Conservation (phyloP, 768 basidiomycete species). For the Boletus rubescentipes region DNA sequence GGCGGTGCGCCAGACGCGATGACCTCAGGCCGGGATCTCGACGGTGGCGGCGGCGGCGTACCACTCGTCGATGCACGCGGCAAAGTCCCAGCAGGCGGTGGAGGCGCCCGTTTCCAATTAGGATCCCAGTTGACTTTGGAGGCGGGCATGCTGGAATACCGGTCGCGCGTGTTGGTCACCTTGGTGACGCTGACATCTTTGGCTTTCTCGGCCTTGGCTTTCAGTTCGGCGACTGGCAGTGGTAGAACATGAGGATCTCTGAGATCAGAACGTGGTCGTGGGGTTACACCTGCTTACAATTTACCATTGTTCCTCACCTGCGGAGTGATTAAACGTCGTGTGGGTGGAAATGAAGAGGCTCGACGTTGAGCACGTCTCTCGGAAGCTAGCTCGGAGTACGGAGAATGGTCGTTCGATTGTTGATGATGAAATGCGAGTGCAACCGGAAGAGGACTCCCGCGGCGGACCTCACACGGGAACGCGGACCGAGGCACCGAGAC, state of each 20-base stretch:
- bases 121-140: constrained; percentile 66
- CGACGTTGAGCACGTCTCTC: background rate
- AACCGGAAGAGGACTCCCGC: too few species aligned
- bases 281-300: constrained; percentile 25
- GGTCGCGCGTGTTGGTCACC: constrained; percentile 55
- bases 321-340: background rate
- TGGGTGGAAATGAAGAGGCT: background rate
- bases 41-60: constrained; percentile 35
- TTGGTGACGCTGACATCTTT: constrained; percentile 55
- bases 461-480: background rate
- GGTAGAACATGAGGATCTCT: constrained; percentile 1
- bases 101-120: constrained; percentile 48
- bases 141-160: constrained; percentile 53
- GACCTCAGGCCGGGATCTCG: constrained; percentile 24
- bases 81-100: constrained; percentile 32
- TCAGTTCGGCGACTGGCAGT: constrained; percentile 64
- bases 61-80: constrained; percentile 5
- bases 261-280: background rate
- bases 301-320: constrained; percentile 23
- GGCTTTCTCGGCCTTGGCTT: constrained; percentile 61
- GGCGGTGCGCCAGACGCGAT: constrained; percentile 12
- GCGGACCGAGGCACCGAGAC: background rate
- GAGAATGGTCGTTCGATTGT: background rate
- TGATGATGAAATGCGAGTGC: background rate
- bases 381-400: background rate